Evolutionary conservation across 768 basidiomycete species (phyloP), one percentile per base, ranked within the genome.

Genomic region (Lactifluus rugatus): DNA sequence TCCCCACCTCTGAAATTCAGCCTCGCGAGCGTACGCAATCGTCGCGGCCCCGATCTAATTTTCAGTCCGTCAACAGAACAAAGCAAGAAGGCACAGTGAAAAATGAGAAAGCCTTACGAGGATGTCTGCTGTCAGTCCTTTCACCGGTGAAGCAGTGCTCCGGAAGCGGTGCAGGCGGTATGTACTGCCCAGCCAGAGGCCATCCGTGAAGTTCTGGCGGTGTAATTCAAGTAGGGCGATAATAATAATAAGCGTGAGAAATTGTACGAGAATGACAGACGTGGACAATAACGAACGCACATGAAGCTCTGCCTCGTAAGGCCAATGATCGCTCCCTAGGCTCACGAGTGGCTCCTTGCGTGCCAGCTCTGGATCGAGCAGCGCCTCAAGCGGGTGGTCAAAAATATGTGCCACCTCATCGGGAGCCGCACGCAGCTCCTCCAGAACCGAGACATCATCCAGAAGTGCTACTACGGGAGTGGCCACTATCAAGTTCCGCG

Each of bases 131-230:
- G 91, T 93, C 2, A 94, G 70, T 0, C 92, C 92, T 68, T 90
- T 91, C 57, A 94, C 78, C 0, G 91, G 83, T 17, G 90, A 91
- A 0, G 85, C 85, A 0, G 76, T 76, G 2, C 85, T 84, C 36
- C 89, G 79, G 65, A 95, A 85, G 8, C 92, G 83, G 67, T 94
- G 89, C 81, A 90, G 84, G 17, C 93, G 81, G 64, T 93, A 93
- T 0, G 71, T 63, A 37, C 76, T 72, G 34, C 74, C 77, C 9
- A 84, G 69, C 70, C 79, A 76, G 2, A 74, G 66, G 1, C 80
- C 68, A 36, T 69, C 58, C 9, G 75, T 68, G 66, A 75, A 76
- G 65, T 76, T 81, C 87, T 89, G 61, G 56, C 26, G 1, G 42
- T 56, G 47, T 5, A 14, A 31, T 2, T 19, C 7, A 26, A 14